Conservation (phyloP, 495 filamentous ascomycete species). For the Ascodesmis nigricans region DNA sequence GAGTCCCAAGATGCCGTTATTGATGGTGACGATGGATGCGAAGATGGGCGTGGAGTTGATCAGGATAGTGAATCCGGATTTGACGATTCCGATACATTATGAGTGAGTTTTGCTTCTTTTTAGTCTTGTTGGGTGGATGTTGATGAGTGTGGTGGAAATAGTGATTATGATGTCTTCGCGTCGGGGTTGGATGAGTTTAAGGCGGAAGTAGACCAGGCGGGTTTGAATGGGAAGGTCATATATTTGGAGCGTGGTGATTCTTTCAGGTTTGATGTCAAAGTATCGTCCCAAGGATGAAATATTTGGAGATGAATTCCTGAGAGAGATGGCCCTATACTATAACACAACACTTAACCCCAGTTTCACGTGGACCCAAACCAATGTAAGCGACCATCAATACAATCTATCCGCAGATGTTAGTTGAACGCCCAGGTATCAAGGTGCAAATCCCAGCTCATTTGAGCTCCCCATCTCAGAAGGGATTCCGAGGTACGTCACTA, state of each 20-base stretch:
- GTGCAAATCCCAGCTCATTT: too few relatives aligned
- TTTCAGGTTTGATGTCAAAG: constrained; percentile 32
- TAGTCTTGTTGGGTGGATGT: neutral
- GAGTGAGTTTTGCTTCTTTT: constrained; percentile 25
- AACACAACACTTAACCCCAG: too few relatives aligned
- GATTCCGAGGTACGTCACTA: too few relatives aligned
- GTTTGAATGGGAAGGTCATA: constrained; percentile 31
- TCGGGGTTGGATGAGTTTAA: constrained; percentile 39
- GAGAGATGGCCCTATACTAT: too few relatives aligned
- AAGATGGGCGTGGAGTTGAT: constrained; percentile 39
- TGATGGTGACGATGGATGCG: constrained; percentile 59
- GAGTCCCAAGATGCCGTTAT: constrained; percentile 30
- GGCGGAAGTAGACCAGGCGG: constrained; percentile 31
- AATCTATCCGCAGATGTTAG: too few relatives aligned
- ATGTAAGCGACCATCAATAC: too few relatives aligned
- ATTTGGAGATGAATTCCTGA: too few relatives aligned
- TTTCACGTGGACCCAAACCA: too few relatives aligned
- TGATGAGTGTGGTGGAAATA: constrained; percentile 7
- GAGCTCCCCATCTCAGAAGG: too few relatives aligned
- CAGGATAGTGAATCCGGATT: constrained; percentile 35
- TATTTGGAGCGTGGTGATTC: constrained; percentile 40
- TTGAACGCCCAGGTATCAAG: too few relatives aligned
- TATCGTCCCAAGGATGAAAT: too few relatives aligned
- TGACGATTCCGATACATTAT: constrained; percentile 49
- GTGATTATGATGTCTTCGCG: constrained; percentile 40